phyloP scores from a whole-genome alignment of 164 flowering plant species.

The Vitis rotundifolia region DNA sequence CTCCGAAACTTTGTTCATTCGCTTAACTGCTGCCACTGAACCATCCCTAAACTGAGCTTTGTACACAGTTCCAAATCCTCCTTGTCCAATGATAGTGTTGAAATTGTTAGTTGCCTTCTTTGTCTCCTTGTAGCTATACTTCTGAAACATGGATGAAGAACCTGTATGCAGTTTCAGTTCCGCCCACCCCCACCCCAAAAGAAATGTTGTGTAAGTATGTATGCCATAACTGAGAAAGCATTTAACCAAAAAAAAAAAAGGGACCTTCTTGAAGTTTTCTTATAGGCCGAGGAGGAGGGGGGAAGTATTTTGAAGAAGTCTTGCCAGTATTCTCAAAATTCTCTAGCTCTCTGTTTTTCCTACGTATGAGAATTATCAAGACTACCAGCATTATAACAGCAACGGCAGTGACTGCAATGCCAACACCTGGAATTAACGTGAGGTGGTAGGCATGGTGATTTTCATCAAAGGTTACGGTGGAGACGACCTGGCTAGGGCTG shows the following conservation, averaged over 20 bases:
- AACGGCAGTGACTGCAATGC: slow-evolving; percentile 63
- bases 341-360: slow-evolving; percentile 68
- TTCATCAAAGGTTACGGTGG: slow-evolving; percentile 26
- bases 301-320: slow-evolving; percentile 44
- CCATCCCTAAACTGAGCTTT: slow-evolving; percentile 86
- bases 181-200: background rate
- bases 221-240: slow-evolving; percentile 1
- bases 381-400: slow-evolving; percentile 61
- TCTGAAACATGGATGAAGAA: slow-evolving; percentile 65
- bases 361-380: slow-evolving; percentile 70
- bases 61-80: slow-evolving; percentile 93
- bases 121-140: slow-evolving; percentile 80
- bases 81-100: slow-evolving; percentile 73
- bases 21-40: slow-evolving; percentile 72
- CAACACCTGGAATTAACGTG: slow-evolving; percentile 59
- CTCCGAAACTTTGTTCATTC: slow-evolving; percentile 78
- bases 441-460: slow-evolving; percentile 58
- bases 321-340: slow-evolving; percentile 36
- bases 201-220: background rate
- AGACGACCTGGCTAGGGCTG: slow-evolving; percentile 50
- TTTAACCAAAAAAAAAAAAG: slow-evolving; percentile 6
- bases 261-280: slow-evolving; percentile 78
- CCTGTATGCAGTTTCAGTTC: slow-evolving; percentile 44
- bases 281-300: slow-evolving; percentile 33
- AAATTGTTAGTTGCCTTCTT: slow-evolving; percentile 86